Conservation (phyloP, 306 rosid genomes). For the Trichosanthes cucumerina region DNA sequence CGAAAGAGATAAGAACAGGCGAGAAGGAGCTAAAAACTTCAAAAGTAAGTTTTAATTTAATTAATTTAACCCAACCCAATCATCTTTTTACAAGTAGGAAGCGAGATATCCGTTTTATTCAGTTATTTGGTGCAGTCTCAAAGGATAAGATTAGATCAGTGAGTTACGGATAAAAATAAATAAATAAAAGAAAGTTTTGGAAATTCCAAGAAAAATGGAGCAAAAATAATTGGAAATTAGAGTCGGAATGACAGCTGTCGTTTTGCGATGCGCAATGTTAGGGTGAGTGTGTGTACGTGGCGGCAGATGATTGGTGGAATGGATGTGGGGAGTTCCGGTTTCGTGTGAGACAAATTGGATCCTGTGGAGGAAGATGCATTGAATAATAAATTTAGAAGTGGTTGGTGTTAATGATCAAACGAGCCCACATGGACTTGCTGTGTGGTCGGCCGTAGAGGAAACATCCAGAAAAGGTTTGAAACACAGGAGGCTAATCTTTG, state of each 20-base stretch:
- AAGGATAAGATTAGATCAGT: background rate
- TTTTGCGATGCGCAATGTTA: too few relatives aligned
- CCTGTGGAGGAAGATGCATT: background rate
- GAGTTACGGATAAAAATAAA: background rate
- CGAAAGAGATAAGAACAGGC: background rate
- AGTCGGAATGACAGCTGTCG: background rate
- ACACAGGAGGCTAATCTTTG: too few relatives aligned
- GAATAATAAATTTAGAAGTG: background rate
- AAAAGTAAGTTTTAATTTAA: background rate
- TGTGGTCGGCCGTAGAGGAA: conserved; percentile 6
- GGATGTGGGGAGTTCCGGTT: background rate
- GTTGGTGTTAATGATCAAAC: background rate
- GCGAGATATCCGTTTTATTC: background rate
- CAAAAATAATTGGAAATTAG: background rate
- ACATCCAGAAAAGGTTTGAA: background rate
- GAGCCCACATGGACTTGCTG: background rate
- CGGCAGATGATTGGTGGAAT: background rate
- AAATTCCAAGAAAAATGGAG: background rate
- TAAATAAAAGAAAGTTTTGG: background rate
- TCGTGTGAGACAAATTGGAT: background rate
- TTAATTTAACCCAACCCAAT: background rate
- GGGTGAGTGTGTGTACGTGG: background rate
- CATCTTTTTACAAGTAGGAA: background rate
- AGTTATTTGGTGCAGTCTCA: background rate
- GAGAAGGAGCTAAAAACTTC: background rate